phyloP scores from a whole-genome alignment of 495 filamentous ascomycete genomes.

The Lophiotrema nucula region DNA sequence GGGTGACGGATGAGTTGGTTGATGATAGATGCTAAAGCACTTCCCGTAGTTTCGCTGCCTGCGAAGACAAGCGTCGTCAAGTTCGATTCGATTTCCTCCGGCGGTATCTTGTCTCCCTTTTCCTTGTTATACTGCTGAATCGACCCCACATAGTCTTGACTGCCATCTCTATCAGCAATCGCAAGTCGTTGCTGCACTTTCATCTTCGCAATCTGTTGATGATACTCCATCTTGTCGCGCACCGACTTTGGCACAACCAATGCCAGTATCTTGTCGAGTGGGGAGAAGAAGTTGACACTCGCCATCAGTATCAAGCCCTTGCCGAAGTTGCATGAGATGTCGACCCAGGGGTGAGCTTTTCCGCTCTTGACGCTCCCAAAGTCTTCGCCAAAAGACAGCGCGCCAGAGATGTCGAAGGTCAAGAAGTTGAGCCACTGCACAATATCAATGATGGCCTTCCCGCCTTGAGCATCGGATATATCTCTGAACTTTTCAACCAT shows the following conservation, averaged over 20 bases:
- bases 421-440: constrained; percentile 6
- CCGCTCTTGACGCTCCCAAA: constrained; percentile 36
- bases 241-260: not conserved
- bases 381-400: constrained; percentile 1
- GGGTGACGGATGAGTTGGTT: constrained; percentile 13
- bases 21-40: constrained; percentile 15
- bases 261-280: not conserved
- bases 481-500: constrained; percentile 26
- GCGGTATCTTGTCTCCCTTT: constrained; percentile 35
- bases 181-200: not conserved
- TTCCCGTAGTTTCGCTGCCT: constrained; percentile 34
- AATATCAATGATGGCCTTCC: constrained; percentile 9
- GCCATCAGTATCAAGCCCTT: constrained; percentile 7
- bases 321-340: constrained; percentile 17
- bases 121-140: constrained; percentile 35
- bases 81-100: constrained; percentile 29
- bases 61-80: constrained; percentile 34
- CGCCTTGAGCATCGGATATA: not conserved
- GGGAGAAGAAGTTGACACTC: constrained; percentile 3
- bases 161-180: not conserved
- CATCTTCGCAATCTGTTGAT: constrained; percentile 1
- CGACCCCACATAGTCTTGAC: constrained; percentile 39
- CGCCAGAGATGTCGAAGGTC: constrained; percentile 4
- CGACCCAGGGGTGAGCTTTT: constrained; percentile 39
- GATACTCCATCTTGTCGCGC: not conserved